Evolutionary conservation across 2,329 filamentous ascomycete species (phyloP).

Genomic region (Alternaria viburni): DNA sequence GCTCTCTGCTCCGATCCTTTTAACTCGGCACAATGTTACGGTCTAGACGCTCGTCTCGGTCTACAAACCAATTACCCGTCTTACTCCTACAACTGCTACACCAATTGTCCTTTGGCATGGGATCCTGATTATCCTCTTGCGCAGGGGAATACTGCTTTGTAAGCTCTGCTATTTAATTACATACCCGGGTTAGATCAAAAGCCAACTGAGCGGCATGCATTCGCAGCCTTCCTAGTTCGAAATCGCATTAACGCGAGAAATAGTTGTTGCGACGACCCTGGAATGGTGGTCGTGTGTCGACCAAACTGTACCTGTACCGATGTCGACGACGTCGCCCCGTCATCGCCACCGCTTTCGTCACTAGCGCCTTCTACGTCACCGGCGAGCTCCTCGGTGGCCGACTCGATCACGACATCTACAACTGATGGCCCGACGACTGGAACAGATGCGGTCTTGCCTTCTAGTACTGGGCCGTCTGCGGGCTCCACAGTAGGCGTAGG

Average conservation of each 20-base stretch:
- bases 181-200: background rate
- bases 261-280: background rate
- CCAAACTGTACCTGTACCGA: background rate
- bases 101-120: background rate
- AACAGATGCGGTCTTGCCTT: background rate
- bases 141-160: background rate
- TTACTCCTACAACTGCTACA: background rate
- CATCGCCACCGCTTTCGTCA: background rate
- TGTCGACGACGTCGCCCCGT: background rate
- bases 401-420: background rate
- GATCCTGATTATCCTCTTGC: background rate
- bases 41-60: background rate
- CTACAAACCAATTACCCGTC: background rate
- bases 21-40: background rate
- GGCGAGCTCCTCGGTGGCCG: background rate
- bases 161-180: background rate
- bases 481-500: background rate
- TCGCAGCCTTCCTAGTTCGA: background rate
- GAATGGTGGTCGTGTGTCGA: background rate
- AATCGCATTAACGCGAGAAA: background rate
- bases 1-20: background rate
- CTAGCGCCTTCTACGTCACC: background rate
- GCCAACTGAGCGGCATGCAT: background rate
- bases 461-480: background rate
- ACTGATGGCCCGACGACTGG: background rate